Evolutionary conservation across 768 basidiomycete genomes (phyloP).

Genomic region (Russula sp.): DNA sequence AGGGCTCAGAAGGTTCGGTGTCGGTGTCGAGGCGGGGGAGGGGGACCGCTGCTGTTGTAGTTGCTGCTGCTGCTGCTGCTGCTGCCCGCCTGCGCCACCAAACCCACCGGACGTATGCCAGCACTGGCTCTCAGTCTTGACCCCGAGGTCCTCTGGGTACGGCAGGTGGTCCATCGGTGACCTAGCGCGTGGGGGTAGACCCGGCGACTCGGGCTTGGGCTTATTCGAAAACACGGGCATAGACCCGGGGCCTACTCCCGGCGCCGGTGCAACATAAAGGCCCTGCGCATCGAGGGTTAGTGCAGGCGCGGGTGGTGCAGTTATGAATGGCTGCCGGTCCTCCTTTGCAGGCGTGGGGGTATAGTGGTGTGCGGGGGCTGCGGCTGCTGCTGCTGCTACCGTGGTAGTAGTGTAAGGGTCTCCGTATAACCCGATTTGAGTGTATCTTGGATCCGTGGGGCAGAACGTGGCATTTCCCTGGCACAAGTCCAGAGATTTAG

Average conservation of each 20-base stretch:
- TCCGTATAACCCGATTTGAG: not conserved
- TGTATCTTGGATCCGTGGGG: not conserved
- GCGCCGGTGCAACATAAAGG: not conserved
- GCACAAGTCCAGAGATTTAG: not conserved
- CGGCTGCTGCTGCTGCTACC: not conserved
- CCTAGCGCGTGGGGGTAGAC: not conserved
- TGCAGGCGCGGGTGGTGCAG: not conserved
- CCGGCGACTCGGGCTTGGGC: not conserved
- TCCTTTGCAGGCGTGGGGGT: not conserved
- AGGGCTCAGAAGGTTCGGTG: conserved; percentile 5
- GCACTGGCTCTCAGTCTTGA: not conserved
- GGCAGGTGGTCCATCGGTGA: conserved; percentile 21
- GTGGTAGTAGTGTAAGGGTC: not conserved
- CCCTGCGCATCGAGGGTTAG: not conserved
- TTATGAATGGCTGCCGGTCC: not conserved
- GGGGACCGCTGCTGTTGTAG: not conserved
- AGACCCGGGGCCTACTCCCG: not conserved
- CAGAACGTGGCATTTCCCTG: conserved; percentile 1
- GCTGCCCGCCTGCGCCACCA: not conserved
- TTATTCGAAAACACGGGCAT: not conserved
- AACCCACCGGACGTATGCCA: not conserved
- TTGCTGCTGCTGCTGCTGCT: too few relatives aligned
- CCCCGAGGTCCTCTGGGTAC: conserved; percentile 12
- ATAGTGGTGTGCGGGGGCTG: not conserved
- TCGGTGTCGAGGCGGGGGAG: not conserved